Evolutionary conservation across 2,329 filamentous ascomycete species (phyloP), one percentile per base, ranked within the genome.

Genomic region (Onygenales sp.): DNA sequence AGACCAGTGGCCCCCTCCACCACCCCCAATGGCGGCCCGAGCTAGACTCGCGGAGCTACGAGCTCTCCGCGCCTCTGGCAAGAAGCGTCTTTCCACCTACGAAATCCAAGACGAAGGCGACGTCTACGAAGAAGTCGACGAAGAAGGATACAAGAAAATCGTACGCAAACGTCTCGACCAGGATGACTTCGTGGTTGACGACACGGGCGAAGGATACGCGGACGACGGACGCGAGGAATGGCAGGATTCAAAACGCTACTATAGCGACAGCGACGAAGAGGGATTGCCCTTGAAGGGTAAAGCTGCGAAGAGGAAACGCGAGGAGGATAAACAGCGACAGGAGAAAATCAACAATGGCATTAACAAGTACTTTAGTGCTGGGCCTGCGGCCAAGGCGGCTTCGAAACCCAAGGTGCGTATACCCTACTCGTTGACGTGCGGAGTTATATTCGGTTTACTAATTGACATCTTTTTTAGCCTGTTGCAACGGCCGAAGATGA

Each of bases 181-280:
- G 64, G 93, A 98, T 63, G 93, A 98, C 73, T 98, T 98, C 65
- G 92, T 98, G 51, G 91, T 98, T 54, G 90, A 95, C 75, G 90
- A 96, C 73, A 92, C 95, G 74, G 90, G 90, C 65, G 89, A 91
- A 69, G 90, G 91, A 33, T 96, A 96, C 64, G 89, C 88, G 60
- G 90, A 96, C 68, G 91, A 95, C 65, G 91, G 90, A 53, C 85
- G 93, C 53, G 91, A 95, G 72, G 93, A 97, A 63, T 92, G 92
- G 91, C 84, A 92, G 70, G 82, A 86, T 62, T 79, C 85, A 59
- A 75, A 78, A 60, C 78, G 60, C 48, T 75, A 81, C 66, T 77
- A 79, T 58, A 82, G 86, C 68, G 80, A 85, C 57, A 87, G 84
- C 38, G 89, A 93, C 56, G 91, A 84, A 57, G 89, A 94, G 43